Evolutionary conservation across 169 alveolate genomes (phyloP).

Genomic region (Cryptosporidium ubiquitum): DNA sequence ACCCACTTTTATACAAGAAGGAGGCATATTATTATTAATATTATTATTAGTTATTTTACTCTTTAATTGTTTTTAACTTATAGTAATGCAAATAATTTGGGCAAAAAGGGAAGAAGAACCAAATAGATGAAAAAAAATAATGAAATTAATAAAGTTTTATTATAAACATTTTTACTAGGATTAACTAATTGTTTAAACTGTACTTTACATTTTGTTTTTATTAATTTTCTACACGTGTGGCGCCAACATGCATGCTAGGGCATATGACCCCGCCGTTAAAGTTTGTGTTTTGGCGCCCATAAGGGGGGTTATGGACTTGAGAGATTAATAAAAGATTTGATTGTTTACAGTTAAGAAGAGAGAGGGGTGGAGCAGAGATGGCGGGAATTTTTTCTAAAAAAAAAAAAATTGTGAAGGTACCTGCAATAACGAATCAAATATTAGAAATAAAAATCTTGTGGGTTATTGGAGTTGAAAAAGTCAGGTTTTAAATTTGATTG

Average conservation of each 20-base stretch:
- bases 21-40: background rate
- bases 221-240: background rate
- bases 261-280: background rate
- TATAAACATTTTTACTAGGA: too few relatives aligned
- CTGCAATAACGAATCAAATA: background rate
- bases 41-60: too few relatives aligned
- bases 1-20: too few relatives aligned
- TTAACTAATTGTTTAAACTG: too few relatives aligned
- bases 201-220: too few relatives aligned
- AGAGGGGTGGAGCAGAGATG: background rate
- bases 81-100: background rate
- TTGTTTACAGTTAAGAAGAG: background rate
- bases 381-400: background rate
- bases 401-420: background rate
- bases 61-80: background rate
- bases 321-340: background rate
- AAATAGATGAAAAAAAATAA: too few relatives aligned
- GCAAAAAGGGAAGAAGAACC: background rate
- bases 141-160: background rate
- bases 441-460: background rate
- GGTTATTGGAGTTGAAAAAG: background rate
- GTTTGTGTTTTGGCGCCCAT: background rate
- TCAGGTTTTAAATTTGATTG: too few relatives aligned
- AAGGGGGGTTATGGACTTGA: too few relatives aligned
- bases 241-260: background rate